Evolutionary conservation across 768 basidiomycete species (phyloP).

Genomic region (Paxillus involutus): DNA sequence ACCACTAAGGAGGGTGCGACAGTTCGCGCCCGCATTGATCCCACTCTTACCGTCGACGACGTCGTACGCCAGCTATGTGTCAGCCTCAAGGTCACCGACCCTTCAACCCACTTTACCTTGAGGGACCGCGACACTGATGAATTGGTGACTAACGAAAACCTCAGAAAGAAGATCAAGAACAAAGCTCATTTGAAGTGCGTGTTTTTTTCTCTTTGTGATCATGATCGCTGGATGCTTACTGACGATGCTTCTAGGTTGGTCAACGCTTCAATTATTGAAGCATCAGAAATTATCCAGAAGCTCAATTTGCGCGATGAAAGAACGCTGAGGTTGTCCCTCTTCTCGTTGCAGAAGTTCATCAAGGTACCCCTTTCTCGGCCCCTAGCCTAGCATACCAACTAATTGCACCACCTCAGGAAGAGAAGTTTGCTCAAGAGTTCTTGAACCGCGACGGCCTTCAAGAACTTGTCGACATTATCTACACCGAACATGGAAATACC

Average conservation of each 20-base stretch:
- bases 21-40: slow-evolving; percentile 83
- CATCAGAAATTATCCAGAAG: slow-evolving; percentile 72
- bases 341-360: slow-evolving; percentile 78
- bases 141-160: slow-evolving; percentile 83
- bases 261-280: slow-evolving; percentile 78
- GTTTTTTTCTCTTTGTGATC: neutral
- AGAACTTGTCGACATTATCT: slow-evolving; percentile 71
- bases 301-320: slow-evolving; percentile 59
- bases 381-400: neutral
- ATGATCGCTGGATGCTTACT: neutral
- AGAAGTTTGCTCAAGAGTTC: slow-evolving; percentile 80
- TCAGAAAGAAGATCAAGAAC: slow-evolving; percentile 76
- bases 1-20: slow-evolving; percentile 72
- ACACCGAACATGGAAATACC: slow-evolving; percentile 71
- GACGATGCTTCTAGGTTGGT: slow-evolving; percentile 55
- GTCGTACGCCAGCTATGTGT: slow-evolving; percentile 81
- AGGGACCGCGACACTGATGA: slow-evolving; percentile 78
- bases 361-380: slow-evolving; percentile 44
- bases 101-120: slow-evolving; percentile 70
- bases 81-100: slow-evolving; percentile 76
- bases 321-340: slow-evolving; percentile 65
- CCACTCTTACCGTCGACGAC: slow-evolving; percentile 79
- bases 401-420: slow-evolving; percentile 54
- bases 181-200: slow-evolving; percentile 78
- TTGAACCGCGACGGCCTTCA: slow-evolving; percentile 67